Percentiles rank a stretch among this genome's conserved stretches.
Conservation (phyloP, 2,329 filamentous ascomycete species). For the Monosporascus sp. region DNA sequence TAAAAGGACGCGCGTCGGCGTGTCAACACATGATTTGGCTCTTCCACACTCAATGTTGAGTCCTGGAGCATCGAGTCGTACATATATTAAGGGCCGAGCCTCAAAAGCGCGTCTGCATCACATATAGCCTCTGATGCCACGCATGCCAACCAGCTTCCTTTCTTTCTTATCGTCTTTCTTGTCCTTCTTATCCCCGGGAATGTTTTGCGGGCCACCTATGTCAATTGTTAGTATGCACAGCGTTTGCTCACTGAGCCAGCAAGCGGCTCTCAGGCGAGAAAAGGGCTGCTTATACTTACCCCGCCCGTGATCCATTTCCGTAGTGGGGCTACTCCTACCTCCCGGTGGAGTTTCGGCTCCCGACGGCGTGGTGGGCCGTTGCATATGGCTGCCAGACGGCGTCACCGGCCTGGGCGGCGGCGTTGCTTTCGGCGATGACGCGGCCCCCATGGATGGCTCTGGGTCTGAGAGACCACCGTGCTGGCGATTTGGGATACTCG, state of each 20-base stretch:
- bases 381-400: conserved; percentile 19
- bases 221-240: conserved; percentile 10
- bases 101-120: conserved; percentile 8
- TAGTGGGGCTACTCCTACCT: conserved; percentile 23
- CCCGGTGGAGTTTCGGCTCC: conserved; percentile 27
- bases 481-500: conserved; percentile 26
- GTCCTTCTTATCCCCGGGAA: conserved; percentile 42
- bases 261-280: too few species aligned
- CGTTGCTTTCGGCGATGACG: conserved; percentile 38
- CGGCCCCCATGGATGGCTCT: conserved; percentile 34
- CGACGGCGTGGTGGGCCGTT: conserved; percentile 34
- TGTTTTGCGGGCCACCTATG: conserved; percentile 43
- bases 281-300: conserved; percentile 28
- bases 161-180: conserved; percentile 41
- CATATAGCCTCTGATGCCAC: conserved; percentile 33
- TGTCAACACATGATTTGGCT: too few species aligned
- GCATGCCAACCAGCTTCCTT: conserved; percentile 33
- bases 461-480: conserved; percentile 41
- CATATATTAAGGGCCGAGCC: background rate
- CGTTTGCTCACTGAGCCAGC: too few species aligned
- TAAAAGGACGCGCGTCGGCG: too few species aligned
- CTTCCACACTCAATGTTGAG: too few species aligned
- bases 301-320: conserved; percentile 42
- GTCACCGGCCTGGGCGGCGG: conserved; percentile 35
- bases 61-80: background rate